phyloP scores from a whole-genome alignment of 805 yeast species.

The Sugiyamaella floridensis region DNA sequence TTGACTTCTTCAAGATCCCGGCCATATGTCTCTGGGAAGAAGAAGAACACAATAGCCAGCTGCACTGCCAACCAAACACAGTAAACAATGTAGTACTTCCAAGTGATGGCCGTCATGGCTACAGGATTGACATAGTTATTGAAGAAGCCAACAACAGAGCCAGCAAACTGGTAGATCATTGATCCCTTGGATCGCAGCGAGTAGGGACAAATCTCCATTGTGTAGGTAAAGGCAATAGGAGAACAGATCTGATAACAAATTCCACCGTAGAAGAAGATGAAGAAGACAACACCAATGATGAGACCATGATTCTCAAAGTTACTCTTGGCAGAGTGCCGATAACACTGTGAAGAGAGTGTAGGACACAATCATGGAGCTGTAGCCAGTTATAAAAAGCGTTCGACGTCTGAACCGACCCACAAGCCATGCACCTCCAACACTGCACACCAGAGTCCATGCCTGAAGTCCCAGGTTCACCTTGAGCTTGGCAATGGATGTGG shows the following conservation, averaged over 20 bases:
- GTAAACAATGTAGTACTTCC: conserved; percentile 40
- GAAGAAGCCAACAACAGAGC: conserved; percentile 21
- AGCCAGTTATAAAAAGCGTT: conserved; percentile 16
- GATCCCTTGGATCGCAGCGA: conserved; percentile 38
- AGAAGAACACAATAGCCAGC: conserved; percentile 29
- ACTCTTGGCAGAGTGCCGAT: conserved; percentile 37
- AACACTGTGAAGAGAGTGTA: conserved; percentile 35
- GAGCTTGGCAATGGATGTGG: conserved; percentile 19
- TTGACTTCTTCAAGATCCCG: conserved; percentile 40
- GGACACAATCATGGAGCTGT: conserved; percentile 7
- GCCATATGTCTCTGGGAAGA: conserved; percentile 41
- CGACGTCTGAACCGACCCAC: conserved; percentile 13
- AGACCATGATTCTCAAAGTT: conserved; percentile 35
- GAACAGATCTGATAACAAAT: conserved; percentile 14
- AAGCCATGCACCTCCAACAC: conserved; percentile 5
- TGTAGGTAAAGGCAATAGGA: conserved; percentile 16
- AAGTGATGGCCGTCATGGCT: conserved; percentile 37
- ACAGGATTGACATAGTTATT: conserved; percentile 34
- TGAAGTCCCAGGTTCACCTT: conserved; percentile 17
- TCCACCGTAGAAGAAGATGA: conserved; percentile 41
- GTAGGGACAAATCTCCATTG: conserved; percentile 24
- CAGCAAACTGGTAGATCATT: conserved; percentile 25
- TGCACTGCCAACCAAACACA: conserved; percentile 22
- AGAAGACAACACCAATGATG: conserved; percentile 43
- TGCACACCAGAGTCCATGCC: conserved; percentile 2